A percentile compares a stretch with the other conserved stretches of the same genome.
These are phyloP conservation scores for Boletus bicolor DNA, from an alignment of 768 basidiomycete genomes.

Conservation along the genomic window DNA sequence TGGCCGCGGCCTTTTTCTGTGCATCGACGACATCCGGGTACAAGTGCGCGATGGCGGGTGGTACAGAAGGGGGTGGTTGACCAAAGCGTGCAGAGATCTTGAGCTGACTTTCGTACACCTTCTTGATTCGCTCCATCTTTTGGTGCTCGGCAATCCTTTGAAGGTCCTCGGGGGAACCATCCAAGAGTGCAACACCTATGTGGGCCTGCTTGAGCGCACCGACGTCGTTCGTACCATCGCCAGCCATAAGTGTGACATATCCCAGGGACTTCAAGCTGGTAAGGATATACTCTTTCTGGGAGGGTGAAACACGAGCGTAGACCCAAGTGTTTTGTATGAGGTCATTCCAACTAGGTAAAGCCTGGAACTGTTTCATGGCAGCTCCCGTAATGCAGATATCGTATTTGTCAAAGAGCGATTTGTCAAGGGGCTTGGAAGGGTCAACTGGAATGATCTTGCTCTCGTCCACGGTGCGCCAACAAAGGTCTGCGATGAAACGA, in stretches of 20 bases:
- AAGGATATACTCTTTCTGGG: constrained; percentile 94
- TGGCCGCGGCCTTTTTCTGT: constrained; percentile 74
- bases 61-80: constrained; percentile 92
- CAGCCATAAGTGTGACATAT: constrained; percentile 95
- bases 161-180: constrained; percentile 88
- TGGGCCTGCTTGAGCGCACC: constrained; percentile 98
- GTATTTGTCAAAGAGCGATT: constrained; percentile 73
- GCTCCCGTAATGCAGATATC: constrained; percentile 97
- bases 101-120: constrained; percentile 95
- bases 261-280: constrained; percentile 86
- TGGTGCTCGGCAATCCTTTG: constrained; percentile 93
- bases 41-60: constrained; percentile 79
- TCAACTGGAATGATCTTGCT: constrained; percentile 83
- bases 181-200: constrained; percentile 89
- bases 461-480: constrained; percentile 95
- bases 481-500: constrained; percentile 54
- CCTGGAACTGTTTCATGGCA: constrained; percentile 84
- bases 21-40: constrained; percentile 90
- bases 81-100: constrained; percentile 87
- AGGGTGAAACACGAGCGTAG: constrained; percentile 94
- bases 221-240: constrained; percentile 98
- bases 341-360: constrained; percentile 64
- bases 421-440: constrained; percentile 74
- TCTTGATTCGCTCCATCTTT: constrained; percentile 86
- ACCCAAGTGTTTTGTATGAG: constrained; percentile 97